Evolutionary conservation across 75 land plant species (phyloP).

Genomic region (Pinus taeda): DNA sequence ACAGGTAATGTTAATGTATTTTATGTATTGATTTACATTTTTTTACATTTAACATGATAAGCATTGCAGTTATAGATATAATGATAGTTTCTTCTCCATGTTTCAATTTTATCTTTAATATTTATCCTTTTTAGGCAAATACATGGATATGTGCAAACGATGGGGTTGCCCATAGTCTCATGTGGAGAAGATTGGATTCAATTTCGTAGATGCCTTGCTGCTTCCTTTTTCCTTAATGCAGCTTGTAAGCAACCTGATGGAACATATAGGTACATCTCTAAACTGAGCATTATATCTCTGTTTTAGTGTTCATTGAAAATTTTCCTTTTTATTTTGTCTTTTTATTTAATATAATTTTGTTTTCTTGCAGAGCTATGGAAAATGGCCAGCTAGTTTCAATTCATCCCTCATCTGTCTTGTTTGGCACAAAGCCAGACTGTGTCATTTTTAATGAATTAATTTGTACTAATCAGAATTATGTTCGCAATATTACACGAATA

Average conservation of each 20-base stretch:
- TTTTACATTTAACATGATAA: not conserved
- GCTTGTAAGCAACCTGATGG: constrained; percentile 83
- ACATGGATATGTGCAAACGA: constrained; percentile 60
- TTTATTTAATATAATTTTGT: not conserved
- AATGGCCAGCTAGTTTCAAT: constrained; percentile 70
- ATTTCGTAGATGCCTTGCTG: constrained; percentile 90
- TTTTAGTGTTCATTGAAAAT: not conserved
- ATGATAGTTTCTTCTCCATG: not conserved
- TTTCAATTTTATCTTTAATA: not conserved
- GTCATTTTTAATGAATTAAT: constrained; percentile 82
- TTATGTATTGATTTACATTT: not conserved
- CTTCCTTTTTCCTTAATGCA: constrained; percentile 88
- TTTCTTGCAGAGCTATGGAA: constrained; percentile 57
- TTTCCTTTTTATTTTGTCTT: not conserved
- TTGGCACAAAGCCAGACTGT: constrained; percentile 81
- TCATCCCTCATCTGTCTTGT: constrained; percentile 85
- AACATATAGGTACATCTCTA: constrained; percentile 64
- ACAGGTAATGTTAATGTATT: constrained; percentile 46
- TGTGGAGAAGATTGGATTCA: constrained; percentile 84
- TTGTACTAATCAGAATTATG: constrained; percentile 61
- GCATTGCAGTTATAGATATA: constrained; percentile 3
- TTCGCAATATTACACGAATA: constrained; percentile 77
- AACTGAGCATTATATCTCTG: not conserved
- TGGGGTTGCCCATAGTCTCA: constrained; percentile 64
- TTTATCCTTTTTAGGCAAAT: constrained; percentile 68